phyloP scores from a whole-genome alignment of 805 yeast genomes.

The Metschnikowia drakensbergensis region DNA sequence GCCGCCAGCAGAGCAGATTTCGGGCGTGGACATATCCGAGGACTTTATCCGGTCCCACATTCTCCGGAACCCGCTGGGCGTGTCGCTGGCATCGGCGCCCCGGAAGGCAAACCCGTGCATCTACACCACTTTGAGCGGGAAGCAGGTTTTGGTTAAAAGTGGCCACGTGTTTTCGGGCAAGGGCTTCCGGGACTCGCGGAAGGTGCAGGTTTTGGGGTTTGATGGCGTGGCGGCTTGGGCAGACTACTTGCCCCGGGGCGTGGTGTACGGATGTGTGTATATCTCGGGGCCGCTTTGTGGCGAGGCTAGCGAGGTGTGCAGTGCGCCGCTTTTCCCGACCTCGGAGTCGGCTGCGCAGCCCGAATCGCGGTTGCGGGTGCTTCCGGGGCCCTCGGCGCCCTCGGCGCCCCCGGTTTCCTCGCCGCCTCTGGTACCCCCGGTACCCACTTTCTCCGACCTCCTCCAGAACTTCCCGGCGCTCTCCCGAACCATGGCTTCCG shows the following conservation, averaged over 20 bases:
- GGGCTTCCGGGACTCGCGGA: conserved; percentile 50
- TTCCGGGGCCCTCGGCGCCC: no score
- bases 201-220: conserved; percentile 41
- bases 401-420: no score
- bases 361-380: no score
- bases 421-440: conserved; percentile 15
- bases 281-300: conserved; percentile 3
- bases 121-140: conserved; percentile 52
- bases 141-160: conserved; percentile 53
- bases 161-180: conserved; percentile 52
- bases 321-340: neutral
- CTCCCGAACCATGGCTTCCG: conserved; percentile 37
- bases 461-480: conserved; percentile 38
- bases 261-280: conserved; percentile 1
- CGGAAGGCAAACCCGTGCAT: conserved; percentile 39
- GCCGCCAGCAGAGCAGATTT: conserved; percentile 50
- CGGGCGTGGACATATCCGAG: conserved; percentile 49
- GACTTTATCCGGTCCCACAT: conserved; percentile 66
- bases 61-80: conserved; percentile 31
- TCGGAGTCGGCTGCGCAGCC: neutral
- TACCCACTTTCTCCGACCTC: conserved; percentile 28
- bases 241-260: conserved; percentile 46
- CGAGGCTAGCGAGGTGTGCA: neutral
- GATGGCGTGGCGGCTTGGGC: conserved; percentile 53
- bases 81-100: conserved; percentile 19